Base-by-base conservation (phyloP, 169 alveolate species). In the Ichthyophthirius multifiliis region DNA sequence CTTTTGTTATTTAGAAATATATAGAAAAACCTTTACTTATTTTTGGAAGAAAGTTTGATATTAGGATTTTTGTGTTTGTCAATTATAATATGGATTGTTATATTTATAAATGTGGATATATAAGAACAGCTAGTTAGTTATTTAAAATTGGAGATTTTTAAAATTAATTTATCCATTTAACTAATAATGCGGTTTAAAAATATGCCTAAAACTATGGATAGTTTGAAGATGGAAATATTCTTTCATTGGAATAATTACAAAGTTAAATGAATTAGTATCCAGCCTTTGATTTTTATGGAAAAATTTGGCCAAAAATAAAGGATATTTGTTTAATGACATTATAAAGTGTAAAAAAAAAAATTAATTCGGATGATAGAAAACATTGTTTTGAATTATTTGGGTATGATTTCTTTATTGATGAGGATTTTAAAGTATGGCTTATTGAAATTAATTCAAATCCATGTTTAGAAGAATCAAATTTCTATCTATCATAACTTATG, bases 321-420 rank as follows among this genome's bases (percentile, higher is more conserved):
- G 65, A 41, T 0, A 30, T 62, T 45, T 39, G 46, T 37, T 20
- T 32, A 37, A 35, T 47, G 16, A 48, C 47, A 46, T 23, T 47
- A 31, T 35, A 71, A 48, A 55, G 46, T 65, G 76, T 23, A 30
- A 23, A 74, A 12, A 74, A 45, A 13, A 76, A 88, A 65, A 82
- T 80, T 4, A 81, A 82, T 31, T 65, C 83, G 2, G 77, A 81
- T 27, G 74, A 75, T 32, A 81, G 82, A 75, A 84, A 74, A 63
- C 87, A 87, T 43, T 82, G 88, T 34, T 94, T 94, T 85, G 97
- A 94, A 83, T 76, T 94, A 35, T 85, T 85, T 71, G 97, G 97
- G 71, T 88, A 82, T 82, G 97, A 94, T 83, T 86, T 91, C 31
- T 67, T 94, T 83, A 75, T 94, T 46, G 95, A 94, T 82, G 88